Evolutionary conservation across 345 rosid species (phyloP), one percentile per base, ranked within the genome.

Genomic region (Cochlearia excelsa): DNA sequence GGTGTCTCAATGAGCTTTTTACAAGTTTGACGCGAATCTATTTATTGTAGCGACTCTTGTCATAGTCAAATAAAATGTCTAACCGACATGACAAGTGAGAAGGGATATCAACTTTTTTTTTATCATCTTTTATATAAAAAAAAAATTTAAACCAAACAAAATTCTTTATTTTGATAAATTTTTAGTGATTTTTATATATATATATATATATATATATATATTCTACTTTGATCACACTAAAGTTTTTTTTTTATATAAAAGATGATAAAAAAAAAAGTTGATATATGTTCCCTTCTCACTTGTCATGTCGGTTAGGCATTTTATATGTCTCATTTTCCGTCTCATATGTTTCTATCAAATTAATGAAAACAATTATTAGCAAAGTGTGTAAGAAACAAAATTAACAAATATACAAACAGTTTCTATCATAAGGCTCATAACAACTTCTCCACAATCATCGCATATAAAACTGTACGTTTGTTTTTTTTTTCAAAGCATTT

Each of bases 51-150:
- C 23, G 23, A 16, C 23, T 16, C 23, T 16, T 16, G 23, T 16
- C 23, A 16, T 16, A 49, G 54, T 56, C 63, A 62, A 61, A 34
- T 43, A 51, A 16, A 16, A 51, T 44, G 64, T 51, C 56, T 65
- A 70, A 70, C 60, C 75, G 70, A 71, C 70, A 70, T 57, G 61
- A 70, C 56, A 64, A 51, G 58, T 7, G 35, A 38, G 69, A 70
- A 70, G 70, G 70, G 16, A 39, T 51, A 65, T 65, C 47, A 70
- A 45, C 75, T 70, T 63, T 16, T 16, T 16, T 16, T 16, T 16
- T 16, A 16, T 16, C 23, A 16, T 16, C 23, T 16, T 16, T 16
- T 16, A 16, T 16, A 16, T 16, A 16, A 16, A 16, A 16, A 16
- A 16, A 16, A 16, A 16, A 16, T 16, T 16, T 16, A 16, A 16